Evolutionary conservation across 2,329 filamentous ascomycete species (phyloP), one percentile per base, ranked within the genome.

Genomic region (Neopestalotiopsis clavispora): DNA sequence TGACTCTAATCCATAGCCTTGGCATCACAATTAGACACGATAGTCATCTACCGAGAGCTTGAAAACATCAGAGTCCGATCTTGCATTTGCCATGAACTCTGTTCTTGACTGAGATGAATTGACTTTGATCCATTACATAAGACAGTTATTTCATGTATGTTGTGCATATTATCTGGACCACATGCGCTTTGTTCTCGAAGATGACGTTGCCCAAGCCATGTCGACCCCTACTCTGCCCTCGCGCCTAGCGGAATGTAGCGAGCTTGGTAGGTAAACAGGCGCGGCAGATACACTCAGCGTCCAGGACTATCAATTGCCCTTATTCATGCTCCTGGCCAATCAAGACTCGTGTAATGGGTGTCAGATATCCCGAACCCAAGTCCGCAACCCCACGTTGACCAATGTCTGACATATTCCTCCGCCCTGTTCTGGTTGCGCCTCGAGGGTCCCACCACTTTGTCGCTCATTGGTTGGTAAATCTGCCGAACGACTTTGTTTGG

Each of bases 381-480:
- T 30, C 65, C 56, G 23, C 65, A 59, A 28, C 23, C 20, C 32
- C 52, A 34, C 57, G 59, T 71, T 68, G 65, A 68, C 73, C 71
- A 71, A 73, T 69, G 69, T 63, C 68, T 73, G 69, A 62, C 65
- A 70, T 72, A 72, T 72, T 52, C 68, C 72, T 66, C 63, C 63
- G 45, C 20, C 52, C n/a, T 57, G 28, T 28, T 45, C 52, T 45
- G 67, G 71, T 72, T 68, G 71, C 28, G 62, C 67, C 38, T 67
- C 62, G 38, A 68, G 65, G 68, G 52, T 71, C 69, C 72, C 65
- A 72, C 72, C 65, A 67, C 68, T 32, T 64, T 68, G 58, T 69
- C 17, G 30, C 67, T 52, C 66, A 74, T 74, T 75, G 73, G 73
- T 52, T 70, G 70, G 66, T 67, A 59, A 72, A 75, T 74, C 73